Evolutionary conservation across 495 filamentous ascomycete species (phyloP), one percentile per base, ranked within the genome.

Genomic region (Neurospora africana): DNA sequence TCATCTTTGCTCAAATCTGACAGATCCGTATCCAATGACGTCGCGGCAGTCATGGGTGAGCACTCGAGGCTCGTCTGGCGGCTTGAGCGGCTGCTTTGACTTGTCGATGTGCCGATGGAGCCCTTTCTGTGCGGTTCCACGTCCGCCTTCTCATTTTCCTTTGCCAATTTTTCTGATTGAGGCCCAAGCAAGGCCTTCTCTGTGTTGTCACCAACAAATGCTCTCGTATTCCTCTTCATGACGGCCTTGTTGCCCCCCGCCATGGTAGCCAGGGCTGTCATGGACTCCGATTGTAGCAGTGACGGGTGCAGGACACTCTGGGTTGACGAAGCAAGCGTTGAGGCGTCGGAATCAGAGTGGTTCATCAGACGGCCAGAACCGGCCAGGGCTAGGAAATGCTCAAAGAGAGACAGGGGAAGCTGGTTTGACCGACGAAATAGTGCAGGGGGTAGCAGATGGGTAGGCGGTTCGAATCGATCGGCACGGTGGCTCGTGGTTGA

Each of bases 191-290:
- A 21, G 21, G 73, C 71, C 13, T 70, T 72, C 65, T 74, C 76
- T 70, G 47, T 72, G 41, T 72, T 76, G 71, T 75, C 70, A 30
- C 78, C 75, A 61, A 73, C 58, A 71, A 74, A 78, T 19, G 41
- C 69, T 30, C 76, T 73, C 13, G 68, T 72, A 27, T 74, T 79
- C 10, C 78, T 72, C 70, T 79, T 80, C 11, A 75, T 78, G 61
- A 79, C 74, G n/a, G 70, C 71, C 70, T 76, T 75, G 21, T 44
- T 69, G 19, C 71, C 68, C 9, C 68, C 43, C 1, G 71, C 65
- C 78, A 79, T 79, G 13, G 69, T 69, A 69, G 21, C 53, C 15
- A 17, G 13, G 9, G 23, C 19, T 30, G 8, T 33, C 35, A 40
- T 67, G 23, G 37, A 39, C 39, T 71, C 61, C 38, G 35, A 17